phyloP scores from a whole-genome alignment of 805 yeast genomes.

The Nakazawaea peltata region DNA sequence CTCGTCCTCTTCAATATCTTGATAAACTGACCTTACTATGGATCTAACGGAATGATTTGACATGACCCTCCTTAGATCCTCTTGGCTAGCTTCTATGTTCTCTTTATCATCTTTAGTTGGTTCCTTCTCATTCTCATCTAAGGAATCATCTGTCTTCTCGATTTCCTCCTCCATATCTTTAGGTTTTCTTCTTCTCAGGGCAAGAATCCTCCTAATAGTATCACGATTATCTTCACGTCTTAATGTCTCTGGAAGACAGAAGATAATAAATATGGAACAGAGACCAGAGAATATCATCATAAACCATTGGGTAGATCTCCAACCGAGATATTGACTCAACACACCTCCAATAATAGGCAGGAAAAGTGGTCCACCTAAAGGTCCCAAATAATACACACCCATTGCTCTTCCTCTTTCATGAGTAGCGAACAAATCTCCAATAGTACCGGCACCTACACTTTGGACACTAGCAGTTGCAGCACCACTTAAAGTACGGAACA shows the following conservation, averaged over 20 bases:
- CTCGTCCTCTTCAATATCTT: constrained; percentile 5
- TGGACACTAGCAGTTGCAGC: constrained; percentile 83
- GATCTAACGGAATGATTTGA: constrained; percentile 5
- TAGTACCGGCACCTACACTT: constrained; percentile 85
- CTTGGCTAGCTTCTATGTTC: too few relatives aligned
- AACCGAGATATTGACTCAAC: constrained; percentile 63
- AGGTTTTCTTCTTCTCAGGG: constrained; percentile 23
- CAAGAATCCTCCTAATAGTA: constrained; percentile 38
- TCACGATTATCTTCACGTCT: constrained; percentile 53
- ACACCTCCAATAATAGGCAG: constrained; percentile 81
- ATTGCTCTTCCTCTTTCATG: constrained; percentile 69
- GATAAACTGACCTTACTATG: constrained; percentile 1
- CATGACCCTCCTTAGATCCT: neutral
- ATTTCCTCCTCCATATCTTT: constrained; percentile 15
- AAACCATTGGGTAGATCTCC: constrained; percentile 89
- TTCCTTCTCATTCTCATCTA: neutral
- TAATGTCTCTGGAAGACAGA: constrained; percentile 74
- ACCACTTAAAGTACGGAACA: constrained; percentile 64
- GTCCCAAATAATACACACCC: constrained; percentile 77
- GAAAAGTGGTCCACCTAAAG: constrained; percentile 70
- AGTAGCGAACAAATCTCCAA: constrained; percentile 62
- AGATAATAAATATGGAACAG: constrained; percentile 37
- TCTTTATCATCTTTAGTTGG: too few relatives aligned
- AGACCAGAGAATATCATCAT: constrained; percentile 59
- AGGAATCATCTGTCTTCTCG: neutral